A percentile compares a stretch with the other conserved stretches of the same genome.
These are phyloP conservation scores for Cercophora sp. DNA, from an alignment of 495 filamentous ascomycete species.

Conservation along the genomic window DNA sequence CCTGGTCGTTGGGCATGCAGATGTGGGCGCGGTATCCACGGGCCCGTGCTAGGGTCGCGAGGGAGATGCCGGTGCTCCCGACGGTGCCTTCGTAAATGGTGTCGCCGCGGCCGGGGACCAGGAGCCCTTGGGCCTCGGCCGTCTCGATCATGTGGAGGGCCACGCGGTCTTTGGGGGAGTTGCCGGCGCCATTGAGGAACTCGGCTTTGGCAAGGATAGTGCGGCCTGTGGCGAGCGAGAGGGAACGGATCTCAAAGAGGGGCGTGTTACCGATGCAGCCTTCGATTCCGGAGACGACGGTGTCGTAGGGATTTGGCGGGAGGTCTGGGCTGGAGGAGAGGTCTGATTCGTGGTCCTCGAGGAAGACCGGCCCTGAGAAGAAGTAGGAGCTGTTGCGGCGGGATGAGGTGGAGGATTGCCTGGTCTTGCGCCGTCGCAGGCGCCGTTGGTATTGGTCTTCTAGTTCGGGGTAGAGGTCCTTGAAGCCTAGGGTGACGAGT, in stretches of 20 bases:
- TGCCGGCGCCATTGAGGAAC: slow-evolving; percentile 94
- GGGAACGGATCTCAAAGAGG: slow-evolving; percentile 77
- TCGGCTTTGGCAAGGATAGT: slow-evolving; percentile 93
- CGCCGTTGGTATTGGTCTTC: slow-evolving; percentile 56
- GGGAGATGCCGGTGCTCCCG: slow-evolving; percentile 87
- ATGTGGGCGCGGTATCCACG: slow-evolving; percentile 91
- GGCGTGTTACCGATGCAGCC: slow-evolving; percentile 94
- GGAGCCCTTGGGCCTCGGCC: slow-evolving; percentile 74
- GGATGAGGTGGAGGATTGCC: slow-evolving; percentile 7
- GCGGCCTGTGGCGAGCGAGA: slow-evolving; percentile 89
- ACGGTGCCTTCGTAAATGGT: slow-evolving; percentile 97
- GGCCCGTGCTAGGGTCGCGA: slow-evolving; percentile 83
- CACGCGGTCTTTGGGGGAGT: slow-evolving; percentile 92
- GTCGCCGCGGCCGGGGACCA: slow-evolving; percentile 79
- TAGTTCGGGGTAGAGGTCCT: slow-evolving; percentile 68
- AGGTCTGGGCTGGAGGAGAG: slow-evolving; percentile 5
- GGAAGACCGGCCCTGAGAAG: slow-evolving; percentile 40
- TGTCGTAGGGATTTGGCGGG: slow-evolving; percentile 1
- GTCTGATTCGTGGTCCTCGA: slow-evolving; percentile 49
- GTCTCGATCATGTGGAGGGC: slow-evolving; percentile 81
- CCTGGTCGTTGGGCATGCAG: slow-evolving; percentile 94
- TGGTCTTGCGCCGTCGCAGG: background rate
- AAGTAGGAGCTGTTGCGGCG: slow-evolving; percentile 33
- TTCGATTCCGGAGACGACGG: slow-evolving; percentile 69
- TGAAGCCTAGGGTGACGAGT: slow-evolving; percentile 66